Conservation (phyloP, 345 rosid genomes). For the Ailanthus altissimus region DNA sequence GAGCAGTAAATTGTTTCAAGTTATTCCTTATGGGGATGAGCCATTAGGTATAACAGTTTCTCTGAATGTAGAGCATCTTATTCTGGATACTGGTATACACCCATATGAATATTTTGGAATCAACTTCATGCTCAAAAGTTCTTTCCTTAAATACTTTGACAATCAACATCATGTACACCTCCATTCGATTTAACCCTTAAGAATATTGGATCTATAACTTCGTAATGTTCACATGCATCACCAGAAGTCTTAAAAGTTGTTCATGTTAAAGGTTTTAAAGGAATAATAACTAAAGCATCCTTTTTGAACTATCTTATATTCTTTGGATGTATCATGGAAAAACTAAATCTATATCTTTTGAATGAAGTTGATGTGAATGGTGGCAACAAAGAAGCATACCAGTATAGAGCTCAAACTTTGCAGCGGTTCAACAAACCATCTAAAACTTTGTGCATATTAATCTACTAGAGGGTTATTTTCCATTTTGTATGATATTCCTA, state of each 20-base stretch:
- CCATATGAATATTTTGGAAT: constrained; percentile 40
- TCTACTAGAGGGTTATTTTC: neutral
- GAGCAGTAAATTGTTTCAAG: constrained; percentile 39
- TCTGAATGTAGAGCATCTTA: constrained; percentile 33
- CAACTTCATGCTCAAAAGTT: constrained; percentile 38
- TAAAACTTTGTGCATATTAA: neutral
- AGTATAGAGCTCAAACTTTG: constrained; percentile 7
- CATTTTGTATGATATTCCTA: too few species aligned
- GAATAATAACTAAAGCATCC: constrained; percentile 13
- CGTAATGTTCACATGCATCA: constrained; percentile 25
- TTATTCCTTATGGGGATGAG: constrained; percentile 22
- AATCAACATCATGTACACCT: constrained; percentile 7
- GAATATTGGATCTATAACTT: constrained; percentile 14
- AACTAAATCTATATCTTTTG: constrained; percentile 27
- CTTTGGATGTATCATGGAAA: constrained; percentile 28
- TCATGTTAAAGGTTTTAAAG: constrained; percentile 35
- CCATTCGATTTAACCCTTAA: too few species aligned
- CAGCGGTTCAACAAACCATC: constrained; percentile 5
- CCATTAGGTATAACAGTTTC: constrained; percentile 21
- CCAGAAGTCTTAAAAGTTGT: constrained; percentile 35
- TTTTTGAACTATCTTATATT: constrained; percentile 30
- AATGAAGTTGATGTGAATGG: constrained; percentile 7
- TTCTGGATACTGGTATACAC: constrained; percentile 36
- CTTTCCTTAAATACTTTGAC: constrained; percentile 37
- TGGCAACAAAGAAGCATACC: neutral